A percentile compares a stretch with the other conserved stretches of the same genome.
phyloP scores from a whole-genome alignment of 73 alveolate species.

The Diophrys appendiculata region DNA sequence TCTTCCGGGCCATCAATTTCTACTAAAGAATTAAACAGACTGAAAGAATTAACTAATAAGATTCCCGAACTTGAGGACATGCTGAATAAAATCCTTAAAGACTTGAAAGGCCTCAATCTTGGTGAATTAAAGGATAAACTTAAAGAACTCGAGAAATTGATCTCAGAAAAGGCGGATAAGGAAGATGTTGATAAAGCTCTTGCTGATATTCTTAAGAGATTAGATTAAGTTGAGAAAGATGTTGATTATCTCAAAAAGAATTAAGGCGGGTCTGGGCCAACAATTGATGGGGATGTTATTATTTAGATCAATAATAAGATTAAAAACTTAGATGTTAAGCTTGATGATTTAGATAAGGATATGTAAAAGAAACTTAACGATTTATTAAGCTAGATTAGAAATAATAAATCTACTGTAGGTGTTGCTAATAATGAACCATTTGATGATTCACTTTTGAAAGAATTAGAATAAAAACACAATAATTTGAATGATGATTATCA shows the following conservation, averaged over 20 bases:
- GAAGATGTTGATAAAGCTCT: slow-evolving; percentile 9
- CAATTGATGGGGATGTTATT: neutral
- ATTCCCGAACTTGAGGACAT: slow-evolving; percentile 25
- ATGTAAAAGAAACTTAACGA: neutral
- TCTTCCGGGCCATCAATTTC: slow-evolving; percentile 1
- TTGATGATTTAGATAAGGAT: neutral
- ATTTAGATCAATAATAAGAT: neutral
- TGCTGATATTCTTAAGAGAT: slow-evolving; percentile 6
- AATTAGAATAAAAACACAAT: slow-evolving; percentile 64
- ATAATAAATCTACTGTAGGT: neutral
- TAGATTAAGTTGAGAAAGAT: slow-evolving; percentile 18
- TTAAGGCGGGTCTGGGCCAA: neutral
- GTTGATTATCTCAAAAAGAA: neutral
- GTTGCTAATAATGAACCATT: neutral
- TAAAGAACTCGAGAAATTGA: slow-evolving; percentile 5
- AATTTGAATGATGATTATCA: slow-evolving; percentile 67
- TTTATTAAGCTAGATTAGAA: no score
- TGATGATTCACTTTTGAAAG: slow-evolving; percentile 32
- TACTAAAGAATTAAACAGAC: slow-evolving; percentile 16
- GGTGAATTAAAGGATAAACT: slow-evolving; percentile 14
- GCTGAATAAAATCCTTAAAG: slow-evolving; percentile 7
- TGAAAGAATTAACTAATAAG: slow-evolving; percentile 22
- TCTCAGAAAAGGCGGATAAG: slow-evolving; percentile 10
- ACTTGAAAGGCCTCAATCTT: slow-evolving; percentile 13
- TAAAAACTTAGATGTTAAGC: neutral